phyloP scores from a whole-genome alignment of 257 asterid species.

The Fraxinus cuspidata region DNA sequence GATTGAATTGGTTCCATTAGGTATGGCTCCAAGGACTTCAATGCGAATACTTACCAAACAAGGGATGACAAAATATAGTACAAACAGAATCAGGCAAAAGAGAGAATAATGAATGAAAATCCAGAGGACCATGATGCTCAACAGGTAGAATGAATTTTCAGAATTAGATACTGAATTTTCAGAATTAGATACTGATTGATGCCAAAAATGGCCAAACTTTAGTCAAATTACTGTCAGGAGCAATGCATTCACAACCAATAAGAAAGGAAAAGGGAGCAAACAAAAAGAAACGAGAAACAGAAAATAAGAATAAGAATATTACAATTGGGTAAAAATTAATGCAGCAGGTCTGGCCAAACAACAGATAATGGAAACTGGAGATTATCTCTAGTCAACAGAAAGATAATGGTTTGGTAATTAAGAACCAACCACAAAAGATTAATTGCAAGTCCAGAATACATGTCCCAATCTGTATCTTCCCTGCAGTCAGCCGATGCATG shows the following conservation, averaged over 20 bases:
- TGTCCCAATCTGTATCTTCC: conserved; percentile 67
- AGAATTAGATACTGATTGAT: conserved; percentile 55
- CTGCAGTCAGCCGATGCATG: conserved; percentile 91
- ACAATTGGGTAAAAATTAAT: conserved; percentile 41
- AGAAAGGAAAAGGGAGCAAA: conserved; percentile 45
- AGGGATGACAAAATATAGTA: conserved; percentile 55
- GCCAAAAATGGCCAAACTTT: conserved; percentile 49
- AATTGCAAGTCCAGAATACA: conserved; percentile 70
- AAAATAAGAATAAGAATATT: conserved; percentile 42
- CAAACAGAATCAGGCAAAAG: conserved; percentile 68
- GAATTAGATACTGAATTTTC: conserved; percentile 52
- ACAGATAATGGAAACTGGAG: conserved; percentile 43
- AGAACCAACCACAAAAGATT: conserved; percentile 53
- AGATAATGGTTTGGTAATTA: conserved; percentile 52
- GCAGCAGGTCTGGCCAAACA: conserved; percentile 49
- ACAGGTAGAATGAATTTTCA: conserved; percentile 55
- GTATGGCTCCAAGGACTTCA: conserved; percentile 71
- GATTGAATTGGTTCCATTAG: conserved; percentile 74
- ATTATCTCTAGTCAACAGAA: conserved; percentile 44
- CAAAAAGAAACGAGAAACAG: conserved; percentile 46
- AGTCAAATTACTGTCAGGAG: conserved; percentile 49
- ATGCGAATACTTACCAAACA: conserved; percentile 43
- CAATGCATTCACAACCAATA: conserved; percentile 57
- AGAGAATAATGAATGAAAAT: conserved; percentile 50
- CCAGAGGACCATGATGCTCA: conserved; percentile 63